phyloP scores from a whole-genome alignment of 2,329 filamentous ascomycete species.

The Exophiala xenobiotica region DNA sequence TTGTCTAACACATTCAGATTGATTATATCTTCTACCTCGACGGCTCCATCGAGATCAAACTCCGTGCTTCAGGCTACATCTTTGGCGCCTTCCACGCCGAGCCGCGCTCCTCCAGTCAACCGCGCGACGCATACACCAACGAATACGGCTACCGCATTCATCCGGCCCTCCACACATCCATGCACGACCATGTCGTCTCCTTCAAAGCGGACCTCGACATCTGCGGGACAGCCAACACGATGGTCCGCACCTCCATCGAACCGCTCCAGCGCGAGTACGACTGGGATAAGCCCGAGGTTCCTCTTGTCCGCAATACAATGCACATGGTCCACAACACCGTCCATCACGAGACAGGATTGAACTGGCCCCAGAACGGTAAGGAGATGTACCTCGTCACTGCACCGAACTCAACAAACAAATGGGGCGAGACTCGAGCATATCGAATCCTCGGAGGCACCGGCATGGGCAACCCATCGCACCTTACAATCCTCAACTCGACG shows the following conservation, averaged over 20 bases:
- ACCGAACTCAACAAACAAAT: constrained; percentile 38
- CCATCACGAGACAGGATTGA: constrained; percentile 30
- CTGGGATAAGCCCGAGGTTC: constrained; percentile 19
- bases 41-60: constrained; percentile 53
- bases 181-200: constrained; percentile 42
- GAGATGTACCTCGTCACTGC: constrained; percentile 43
- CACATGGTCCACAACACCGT: constrained; percentile 20
- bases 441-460: constrained; percentile 40
- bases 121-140: constrained; percentile 32
- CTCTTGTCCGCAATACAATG: constrained; percentile 15
- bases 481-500: constrained; percentile 27
- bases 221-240: constrained; percentile 34
- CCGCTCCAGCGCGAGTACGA: constrained; percentile 12
- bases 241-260: constrained; percentile 22
- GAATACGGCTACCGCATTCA: constrained; percentile 39
- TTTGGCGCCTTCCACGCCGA: constrained; percentile 30
- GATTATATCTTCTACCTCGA: constrained; percentile 54
- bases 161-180: constrained; percentile 35
- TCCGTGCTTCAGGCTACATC: constrained; percentile 43
- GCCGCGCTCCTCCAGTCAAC: constrained; percentile 2
- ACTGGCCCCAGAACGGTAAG: constrained; percentile 40
- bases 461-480: constrained; percentile 31
- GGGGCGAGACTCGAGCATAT: constrained; percentile 43
- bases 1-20: too few species aligned
- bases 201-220: constrained; percentile 42